Evolutionary conservation across 805 yeast species (phyloP), one percentile per base, ranked within the genome.

Genomic region (Pichia kluyveri): DNA sequence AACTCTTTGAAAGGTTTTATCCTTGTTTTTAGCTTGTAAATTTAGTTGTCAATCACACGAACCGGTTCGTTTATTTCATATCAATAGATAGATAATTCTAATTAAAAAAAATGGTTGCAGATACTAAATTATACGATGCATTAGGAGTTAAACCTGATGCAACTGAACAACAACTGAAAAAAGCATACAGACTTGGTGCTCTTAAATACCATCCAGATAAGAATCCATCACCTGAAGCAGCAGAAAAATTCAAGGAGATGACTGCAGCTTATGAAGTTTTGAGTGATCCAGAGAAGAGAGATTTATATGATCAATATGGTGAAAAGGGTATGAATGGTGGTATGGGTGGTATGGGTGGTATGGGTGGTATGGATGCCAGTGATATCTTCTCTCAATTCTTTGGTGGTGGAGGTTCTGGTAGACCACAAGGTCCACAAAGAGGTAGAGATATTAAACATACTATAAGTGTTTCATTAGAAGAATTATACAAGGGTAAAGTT

Each of bases 391-490:
- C 77, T 7, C 82, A 77, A 59, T 76, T 77, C 70, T 78, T 78
- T 60, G 77, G 77, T 62, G 81, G 80, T 45, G 55, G 54, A 26
- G 78, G 77, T 36, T 80, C 77, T 40, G 80, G 77, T 41, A 79
- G 82, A 51, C 83, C 81, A 50, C 76, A 83, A 59, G 96, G 96
- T 47, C 98, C 98, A 50, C 76, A 81, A 60, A 80, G 81, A 66
- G 95, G 96, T 61, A 81, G 81, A 63, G 97, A 93, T 67, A 90
- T 93, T 69, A 88, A 82, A 63, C 98, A 93, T 69, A 77, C 87
- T 44, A 77, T 93, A 60, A 67, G 78, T 46, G 95, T 93, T 58
- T 75, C 96, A 42, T 76, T 93, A 60, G 98, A 91, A 69, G 98
- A 93, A 66, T 74, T 93, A 53, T 93, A 81, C 78, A 86, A 83